A percentile compares a stretch with the other conserved stretches of the same genome.
phyloP scores from a whole-genome alignment of 352 stramenopile species.

The Pythium insidiosum region DNA sequence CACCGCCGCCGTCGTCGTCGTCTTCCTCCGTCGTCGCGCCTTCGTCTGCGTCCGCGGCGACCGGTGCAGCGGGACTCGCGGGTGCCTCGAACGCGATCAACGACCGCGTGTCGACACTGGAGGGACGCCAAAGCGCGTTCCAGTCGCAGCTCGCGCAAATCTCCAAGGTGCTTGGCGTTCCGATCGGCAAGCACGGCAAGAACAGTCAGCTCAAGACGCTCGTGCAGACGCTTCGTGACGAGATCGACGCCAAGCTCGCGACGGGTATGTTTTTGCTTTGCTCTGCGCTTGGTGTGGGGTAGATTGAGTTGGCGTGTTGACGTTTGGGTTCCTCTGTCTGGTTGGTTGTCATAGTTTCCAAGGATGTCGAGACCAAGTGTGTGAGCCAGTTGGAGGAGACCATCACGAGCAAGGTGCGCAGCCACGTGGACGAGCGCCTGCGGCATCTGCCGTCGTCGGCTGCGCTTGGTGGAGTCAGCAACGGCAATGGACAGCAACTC shows the following conservation, averaged over 20 bases:
- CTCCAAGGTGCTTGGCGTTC: constrained; percentile 57
- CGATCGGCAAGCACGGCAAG: constrained; percentile 59
- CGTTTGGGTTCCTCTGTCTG: too few relatives aligned
- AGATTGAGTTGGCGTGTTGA: too few relatives aligned
- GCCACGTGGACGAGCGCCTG: constrained; percentile 9
- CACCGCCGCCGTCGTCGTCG: neutral
- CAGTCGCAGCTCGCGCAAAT: constrained; percentile 78
- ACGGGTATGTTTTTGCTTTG: too few relatives aligned
- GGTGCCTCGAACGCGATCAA: constrained; percentile 31
- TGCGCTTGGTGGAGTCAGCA: too few relatives aligned
- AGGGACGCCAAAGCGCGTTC: constrained; percentile 70
- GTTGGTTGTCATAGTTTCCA: too few relatives aligned
- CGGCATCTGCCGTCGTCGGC: neutral
- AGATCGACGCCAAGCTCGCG: constrained; percentile 56
- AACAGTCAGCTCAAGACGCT: constrained; percentile 61
- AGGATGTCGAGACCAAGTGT: constrained; percentile 27
- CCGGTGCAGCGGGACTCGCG: neutral
- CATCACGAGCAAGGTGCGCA: constrained; percentile 7
- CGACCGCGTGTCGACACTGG: constrained; percentile 68
- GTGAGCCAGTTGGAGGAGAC: constrained; percentile 16
- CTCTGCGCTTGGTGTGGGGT: too few relatives aligned
- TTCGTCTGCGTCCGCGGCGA: constrained; percentile 2
- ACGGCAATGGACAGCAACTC: too few relatives aligned
- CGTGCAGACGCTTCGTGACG: constrained; percentile 62
- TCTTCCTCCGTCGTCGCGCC: neutral